These are phyloP conservation scores for Shiraia sp. DNA, from an alignment of 2,329 filamentous ascomycete species.

Conservation along the genomic window DNA sequence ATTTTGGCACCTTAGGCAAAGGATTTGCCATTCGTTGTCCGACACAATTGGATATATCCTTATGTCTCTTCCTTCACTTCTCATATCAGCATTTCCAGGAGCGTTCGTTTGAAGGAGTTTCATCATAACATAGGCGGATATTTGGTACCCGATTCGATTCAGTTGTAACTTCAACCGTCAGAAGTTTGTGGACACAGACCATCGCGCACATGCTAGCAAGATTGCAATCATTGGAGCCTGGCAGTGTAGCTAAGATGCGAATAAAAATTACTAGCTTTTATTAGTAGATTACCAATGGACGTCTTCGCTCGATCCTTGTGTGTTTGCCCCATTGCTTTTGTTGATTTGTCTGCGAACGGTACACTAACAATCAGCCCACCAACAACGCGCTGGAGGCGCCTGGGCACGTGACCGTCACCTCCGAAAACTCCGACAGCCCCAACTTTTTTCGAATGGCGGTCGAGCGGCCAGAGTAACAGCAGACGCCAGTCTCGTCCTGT, in stretches of 20 bases:
- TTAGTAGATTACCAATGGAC: conserved; percentile 19
- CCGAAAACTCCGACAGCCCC: conserved; percentile 26
- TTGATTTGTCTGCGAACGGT: too few relatives aligned
- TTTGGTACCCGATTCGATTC: conserved; percentile 22
- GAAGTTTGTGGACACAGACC: not conserved
- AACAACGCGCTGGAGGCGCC: conserved; percentile 4
- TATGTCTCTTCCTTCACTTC: conserved; percentile 11
- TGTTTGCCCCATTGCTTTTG: too few relatives aligned
- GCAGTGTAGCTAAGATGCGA: too few relatives aligned
- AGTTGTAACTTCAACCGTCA: conserved; percentile 3
- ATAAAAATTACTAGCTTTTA: conserved; percentile 8
- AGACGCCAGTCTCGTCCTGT: conserved; percentile 31
- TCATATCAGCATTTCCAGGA: conserved; percentile 42
- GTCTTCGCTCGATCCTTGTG: conserved; percentile 18
- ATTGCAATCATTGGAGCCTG: not conserved
- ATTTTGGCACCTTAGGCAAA: too few relatives aligned
- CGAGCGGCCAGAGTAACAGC: conserved; percentile 17
- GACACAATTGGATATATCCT: conserved; percentile 3
- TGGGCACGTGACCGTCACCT: conserved; percentile 28
- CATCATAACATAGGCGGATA: conserved; percentile 5
- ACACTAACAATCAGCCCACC: too few relatives aligned
- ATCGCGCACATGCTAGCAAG: conserved; percentile 12
- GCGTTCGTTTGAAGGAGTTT: conserved; percentile 32
- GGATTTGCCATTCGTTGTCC: too few relatives aligned
- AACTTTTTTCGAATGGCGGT: conserved; percentile 33